phyloP scores from a whole-genome alignment of 2,329 filamentous ascomycete genomes.

The Metarhizium robertsii region DNA sequence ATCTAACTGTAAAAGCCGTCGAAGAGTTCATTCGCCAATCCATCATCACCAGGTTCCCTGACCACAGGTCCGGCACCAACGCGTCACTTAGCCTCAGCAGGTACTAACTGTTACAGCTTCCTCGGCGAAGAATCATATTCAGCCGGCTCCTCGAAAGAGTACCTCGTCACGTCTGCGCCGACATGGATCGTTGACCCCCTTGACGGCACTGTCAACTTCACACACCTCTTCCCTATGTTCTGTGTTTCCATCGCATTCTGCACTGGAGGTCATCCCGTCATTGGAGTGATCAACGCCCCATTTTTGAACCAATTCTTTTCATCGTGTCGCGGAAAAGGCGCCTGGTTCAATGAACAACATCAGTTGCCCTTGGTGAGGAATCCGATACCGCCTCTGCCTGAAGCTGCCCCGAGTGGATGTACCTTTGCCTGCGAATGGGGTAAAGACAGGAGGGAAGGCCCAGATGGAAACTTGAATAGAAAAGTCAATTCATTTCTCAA shows the following conservation, averaged over 20 bases:
- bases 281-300: conserved; percentile 66
- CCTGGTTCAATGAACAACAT: conserved; percentile 58
- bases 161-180: conserved; percentile 53
- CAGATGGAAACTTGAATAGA: conserved; percentile 58
- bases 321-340: conserved; percentile 54
- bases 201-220: conserved; percentile 75
- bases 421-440: conserved; percentile 73
- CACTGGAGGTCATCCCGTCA: conserved; percentile 46
- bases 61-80: conserved; percentile 45
- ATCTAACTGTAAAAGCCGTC: conserved; percentile 41
- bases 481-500: conserved; percentile 70
- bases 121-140: conserved; percentile 71
- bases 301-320: conserved; percentile 62
- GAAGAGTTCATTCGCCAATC: conserved; percentile 57
- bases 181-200: conserved; percentile 73
- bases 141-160: conserved; percentile 53
- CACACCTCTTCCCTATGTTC: conserved; percentile 73
- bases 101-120: conserved; percentile 34
- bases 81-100: background rate
- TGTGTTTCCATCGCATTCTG: conserved; percentile 69
- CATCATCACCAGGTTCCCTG: conserved; percentile 51
- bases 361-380: conserved; percentile 53
- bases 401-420: conserved; percentile 56
- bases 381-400: conserved; percentile 54
- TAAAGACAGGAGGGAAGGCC: conserved; percentile 59